phyloP scores from a whole-genome alignment of 1,284 basidiomycete species.

The Sporisorium scitamineum region DNA sequence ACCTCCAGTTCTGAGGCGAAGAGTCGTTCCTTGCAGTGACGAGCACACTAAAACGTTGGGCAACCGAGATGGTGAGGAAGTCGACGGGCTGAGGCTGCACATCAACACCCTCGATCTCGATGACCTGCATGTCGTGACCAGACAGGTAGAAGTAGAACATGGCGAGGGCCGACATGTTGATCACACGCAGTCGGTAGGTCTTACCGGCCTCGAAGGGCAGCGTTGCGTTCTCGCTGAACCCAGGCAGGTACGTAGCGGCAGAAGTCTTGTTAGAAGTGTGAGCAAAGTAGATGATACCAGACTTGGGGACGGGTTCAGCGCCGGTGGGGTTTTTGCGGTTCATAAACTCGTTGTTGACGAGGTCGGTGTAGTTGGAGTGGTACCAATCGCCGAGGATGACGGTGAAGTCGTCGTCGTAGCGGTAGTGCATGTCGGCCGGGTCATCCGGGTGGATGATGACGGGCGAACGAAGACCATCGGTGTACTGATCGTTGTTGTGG shows the following conservation, averaged over 20 bases:
- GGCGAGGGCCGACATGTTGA: slow-evolving; percentile 72
- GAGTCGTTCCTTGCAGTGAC: slow-evolving; percentile 80
- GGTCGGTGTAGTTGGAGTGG: slow-evolving; percentile 55
- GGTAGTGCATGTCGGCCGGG: slow-evolving; percentile 69
- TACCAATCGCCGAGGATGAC: slow-evolving; percentile 84
- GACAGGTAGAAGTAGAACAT: slow-evolving; percentile 55
- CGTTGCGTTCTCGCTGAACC: slow-evolving; percentile 82
- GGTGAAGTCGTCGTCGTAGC: slow-evolving; percentile 92
- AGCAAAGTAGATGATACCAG: slow-evolving; percentile 85
- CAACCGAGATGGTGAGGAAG: slow-evolving; percentile 47
- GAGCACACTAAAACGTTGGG: slow-evolving; percentile 60
- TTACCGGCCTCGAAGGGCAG: slow-evolving; percentile 73
- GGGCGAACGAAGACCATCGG: slow-evolving; percentile 64
- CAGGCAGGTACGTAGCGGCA: slow-evolving; percentile 52
- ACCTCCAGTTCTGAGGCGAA: slow-evolving; percentile 79
- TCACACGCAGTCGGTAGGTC: slow-evolving; percentile 74
- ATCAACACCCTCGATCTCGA: slow-evolving; percentile 61
- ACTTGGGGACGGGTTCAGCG: slow-evolving; percentile 71
- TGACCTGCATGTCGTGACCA: slow-evolving; percentile 51
- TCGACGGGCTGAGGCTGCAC: slow-evolving; percentile 40
- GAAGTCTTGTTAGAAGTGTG: slow-evolving; percentile 72
- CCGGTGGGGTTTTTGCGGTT: slow-evolving; percentile 72
- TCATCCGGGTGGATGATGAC: slow-evolving; percentile 67
- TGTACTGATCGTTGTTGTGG: slow-evolving; percentile 63
- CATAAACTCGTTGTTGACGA: slow-evolving; percentile 74